Evolutionary conservation across 2,329 filamentous ascomycete species (phyloP).

Genomic region (Alternaria consortialis): DNA sequence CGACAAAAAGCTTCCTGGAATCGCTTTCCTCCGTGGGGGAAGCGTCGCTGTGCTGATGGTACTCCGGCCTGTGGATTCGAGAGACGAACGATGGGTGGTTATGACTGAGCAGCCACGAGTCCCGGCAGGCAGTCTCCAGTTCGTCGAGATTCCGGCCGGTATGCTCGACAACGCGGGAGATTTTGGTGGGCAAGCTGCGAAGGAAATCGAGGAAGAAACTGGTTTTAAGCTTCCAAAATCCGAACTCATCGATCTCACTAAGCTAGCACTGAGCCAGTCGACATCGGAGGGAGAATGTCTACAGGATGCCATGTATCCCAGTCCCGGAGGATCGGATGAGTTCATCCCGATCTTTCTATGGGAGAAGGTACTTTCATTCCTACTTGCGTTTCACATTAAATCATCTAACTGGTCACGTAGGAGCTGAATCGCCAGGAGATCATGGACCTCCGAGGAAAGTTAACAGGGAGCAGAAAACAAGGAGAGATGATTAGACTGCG

Average conservation of each 20-base stretch:
- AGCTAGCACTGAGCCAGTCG: conserved; percentile 52
- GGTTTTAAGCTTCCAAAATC: conserved; percentile 58
- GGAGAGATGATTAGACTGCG: conserved; percentile 65
- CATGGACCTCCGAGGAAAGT: conserved; percentile 52
- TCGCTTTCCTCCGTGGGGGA: conserved; percentile 63
- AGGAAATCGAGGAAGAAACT: conserved; percentile 63
- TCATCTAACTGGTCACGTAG: not conserved
- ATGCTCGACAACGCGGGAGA: conserved; percentile 62
- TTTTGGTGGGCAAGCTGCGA: not conserved
- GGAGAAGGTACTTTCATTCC: conserved; percentile 54
- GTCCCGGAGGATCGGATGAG: conserved; percentile 64
- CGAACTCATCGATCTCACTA: conserved; percentile 63
- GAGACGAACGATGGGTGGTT: conserved; percentile 60
- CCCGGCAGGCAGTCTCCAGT: conserved; percentile 60
- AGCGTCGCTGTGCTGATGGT: conserved; percentile 65
- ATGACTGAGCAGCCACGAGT: conserved; percentile 65
- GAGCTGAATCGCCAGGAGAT: not conserved
- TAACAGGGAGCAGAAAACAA: conserved; percentile 60
- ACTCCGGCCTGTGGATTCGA: conserved; percentile 53
- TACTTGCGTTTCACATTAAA: conserved; percentile 32
- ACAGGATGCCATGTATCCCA: conserved; percentile 56
- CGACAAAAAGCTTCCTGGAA: conserved; percentile 55
- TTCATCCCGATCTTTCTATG: conserved; percentile 64
- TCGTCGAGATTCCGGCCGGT: conserved; percentile 64
- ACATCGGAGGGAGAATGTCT: conserved; percentile 4